Base-by-base conservation (phyloP, 164 flowering plant genomes). In the Magnolia changhungtana region DNA sequence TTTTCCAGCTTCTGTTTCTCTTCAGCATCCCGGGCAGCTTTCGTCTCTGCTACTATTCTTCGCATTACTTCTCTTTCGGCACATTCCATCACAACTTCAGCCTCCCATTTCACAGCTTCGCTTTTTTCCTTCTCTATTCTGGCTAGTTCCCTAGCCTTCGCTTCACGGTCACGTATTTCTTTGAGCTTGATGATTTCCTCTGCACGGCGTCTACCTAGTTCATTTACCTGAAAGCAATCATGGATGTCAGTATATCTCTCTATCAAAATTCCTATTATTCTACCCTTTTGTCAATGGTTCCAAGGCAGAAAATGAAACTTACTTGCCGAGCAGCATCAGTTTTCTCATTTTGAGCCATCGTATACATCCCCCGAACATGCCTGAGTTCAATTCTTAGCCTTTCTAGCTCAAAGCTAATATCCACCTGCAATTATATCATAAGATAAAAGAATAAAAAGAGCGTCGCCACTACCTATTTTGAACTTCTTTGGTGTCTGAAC, bases 341-440 rank as follows among this genome's bases (percentile, higher is more conserved):
- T 50, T 86, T 84, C 86, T 95, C 98, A 73, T 80, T 84, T 81
- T 90, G 92, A 74, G 97, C 95, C 29, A 89, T 55, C 55, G 92
- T 88, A 78, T 84, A 90, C 89, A 95, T 87, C 79, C 92, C 95
- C 76, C 82, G 87, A 63, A 76, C 84, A 84, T 93, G 97, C 82
- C 92, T 88, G 52, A 95, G 93, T 82, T 93, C 95, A 77, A 84
- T 82, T 80, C 89, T 90, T 78, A 95, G 82, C 81, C 84, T 91
- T 82, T 95, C 98, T 64, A 95, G 83, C 88, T 95, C 98, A 77
- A 88, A 80, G 78, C 81, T 78, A 23, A 88, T 31, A 74, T 87
- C 78, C 14, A 49, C 80, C 98, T 93, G 92, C 79, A 79, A 10
- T 55, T 55, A 16, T 37, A 37, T 11, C 24, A 61, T 14, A 73